Base-by-base conservation (phyloP, 495 filamentous ascomycete species). In the Neurospora sp. region DNA sequence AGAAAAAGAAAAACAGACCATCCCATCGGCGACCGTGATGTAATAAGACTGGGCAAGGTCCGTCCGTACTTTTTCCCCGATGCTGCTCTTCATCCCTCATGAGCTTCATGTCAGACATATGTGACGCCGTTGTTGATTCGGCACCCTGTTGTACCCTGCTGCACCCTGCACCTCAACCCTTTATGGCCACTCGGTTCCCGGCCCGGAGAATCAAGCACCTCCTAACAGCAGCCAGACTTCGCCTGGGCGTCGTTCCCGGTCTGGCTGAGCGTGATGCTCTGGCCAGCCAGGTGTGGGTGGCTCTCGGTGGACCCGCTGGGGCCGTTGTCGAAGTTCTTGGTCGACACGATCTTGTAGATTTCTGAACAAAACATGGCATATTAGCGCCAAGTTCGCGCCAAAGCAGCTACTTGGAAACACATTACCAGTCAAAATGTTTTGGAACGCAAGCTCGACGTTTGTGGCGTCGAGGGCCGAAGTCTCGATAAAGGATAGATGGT, bases 401-500 rank as follows among this genome's bases (percentile, higher is more conserved):
- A 22, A 20, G 45, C 31, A 7, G 47, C 1, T 47, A 39, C 22
- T n/a, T 18, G 14, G 42, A 39, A 73, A 44, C 12, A 71, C 82
- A 89, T 68, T 86, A 97, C 96, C 96, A 81, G 96, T 98, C 80
- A 99, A 88, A 80, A 98, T 98, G 82, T 98, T 98, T 83, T 98
- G 96, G 89, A 99, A 99, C 71, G 96, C 96, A 79, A 99, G 91
- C 86, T 99, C 96, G 73, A 99, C 96, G 80, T 99, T 99, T 86
- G 93, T 98, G 75, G 96, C 96, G 80, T 99, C 96, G 74, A 99
- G 90, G 61, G 96, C 96, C 61, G 96, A 99, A 16, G 96, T 99
- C 86, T 99, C 96, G 83, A 99, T 99, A 81, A 99, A 98, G 53
- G 93, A 96, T 37, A 98, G 87, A 78, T 96, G 93, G 83, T 97